phyloP scores from a whole-genome alignment of 1,139 yeast genomes.

The Suhomyces atakaporum region DNA sequence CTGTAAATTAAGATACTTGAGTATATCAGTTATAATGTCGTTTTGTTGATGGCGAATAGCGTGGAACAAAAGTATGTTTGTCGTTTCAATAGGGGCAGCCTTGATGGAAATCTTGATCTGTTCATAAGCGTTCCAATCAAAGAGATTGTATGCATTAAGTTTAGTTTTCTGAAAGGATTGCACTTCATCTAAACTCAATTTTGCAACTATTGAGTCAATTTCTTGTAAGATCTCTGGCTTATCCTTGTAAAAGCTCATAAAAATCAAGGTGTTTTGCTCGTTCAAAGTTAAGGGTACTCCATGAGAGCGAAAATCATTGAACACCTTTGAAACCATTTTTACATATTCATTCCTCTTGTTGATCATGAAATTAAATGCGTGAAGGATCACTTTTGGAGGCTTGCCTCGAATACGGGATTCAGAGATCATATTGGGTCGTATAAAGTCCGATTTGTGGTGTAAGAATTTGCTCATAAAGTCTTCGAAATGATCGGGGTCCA shows the following conservation, averaged over 20 bases:
- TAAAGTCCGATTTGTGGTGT: conserved; percentile 21
- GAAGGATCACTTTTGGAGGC: conserved; percentile 5
- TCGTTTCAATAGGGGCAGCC: conserved; percentile 16
- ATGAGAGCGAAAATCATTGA: conserved; percentile 29
- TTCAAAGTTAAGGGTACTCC: conserved; percentile 30
- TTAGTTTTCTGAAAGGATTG: neutral
- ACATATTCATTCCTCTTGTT: conserved; percentile 22
- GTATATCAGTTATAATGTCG: conserved; percentile 15
- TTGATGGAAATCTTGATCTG: conserved; percentile 15
- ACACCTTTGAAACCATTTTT: conserved; percentile 23
- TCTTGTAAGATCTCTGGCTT: conserved; percentile 20
- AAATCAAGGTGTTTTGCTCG: conserved; percentile 35
- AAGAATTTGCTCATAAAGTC: conserved; percentile 34
- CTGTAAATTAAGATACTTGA: conserved; percentile 10
- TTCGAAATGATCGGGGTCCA: conserved; percentile 40
- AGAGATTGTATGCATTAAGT: conserved; percentile 14
- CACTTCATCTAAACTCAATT: neutral
- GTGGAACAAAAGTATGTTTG: conserved; percentile 27
- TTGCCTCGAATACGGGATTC: conserved; percentile 10
- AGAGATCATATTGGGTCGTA: conserved; percentile 25
- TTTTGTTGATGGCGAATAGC: conserved; percentile 28
- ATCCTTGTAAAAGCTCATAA: conserved; percentile 36
- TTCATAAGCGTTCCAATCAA: conserved; percentile 24
- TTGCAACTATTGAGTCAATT: conserved; percentile 10
- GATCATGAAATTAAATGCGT: conserved; percentile 22